Conservation (phyloP, 1,284 basidiomycete genomes). For the Rhizoctonia solani region DNA sequence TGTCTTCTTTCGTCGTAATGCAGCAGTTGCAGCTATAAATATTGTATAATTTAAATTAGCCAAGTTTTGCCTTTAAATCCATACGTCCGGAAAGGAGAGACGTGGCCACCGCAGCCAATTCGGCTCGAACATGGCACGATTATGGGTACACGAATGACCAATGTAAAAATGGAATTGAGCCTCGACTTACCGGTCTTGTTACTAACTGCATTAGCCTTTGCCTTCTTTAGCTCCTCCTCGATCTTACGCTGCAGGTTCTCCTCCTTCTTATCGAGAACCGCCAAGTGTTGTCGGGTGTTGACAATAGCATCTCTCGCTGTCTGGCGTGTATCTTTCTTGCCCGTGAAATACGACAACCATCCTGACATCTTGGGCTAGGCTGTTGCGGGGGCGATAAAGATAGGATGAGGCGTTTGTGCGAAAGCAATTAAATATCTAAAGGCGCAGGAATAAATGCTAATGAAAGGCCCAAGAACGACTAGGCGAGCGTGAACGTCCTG, state of each 20-base stretch:
- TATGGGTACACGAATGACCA: conserved; percentile 19
- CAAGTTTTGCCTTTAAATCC: neutral
- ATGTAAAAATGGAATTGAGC: neutral
- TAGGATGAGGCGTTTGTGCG: neutral
- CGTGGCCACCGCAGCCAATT: neutral
- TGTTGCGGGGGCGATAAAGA: neutral
- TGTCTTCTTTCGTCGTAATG: conserved; percentile 94
- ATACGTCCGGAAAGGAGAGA: neutral
- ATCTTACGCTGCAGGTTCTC: conserved; percentile 97
- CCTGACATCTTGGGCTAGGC: conserved; percentile 73
- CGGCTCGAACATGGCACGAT: neutral
- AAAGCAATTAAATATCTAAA: neutral
- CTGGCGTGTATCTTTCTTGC: conserved; percentile 76
- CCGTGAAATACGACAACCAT: conserved; percentile 84
- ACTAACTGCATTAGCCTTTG: conserved; percentile 88
- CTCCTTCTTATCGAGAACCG: conserved; percentile 99
- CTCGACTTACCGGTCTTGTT: conserved; percentile 79
- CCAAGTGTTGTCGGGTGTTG: conserved; percentile 79
- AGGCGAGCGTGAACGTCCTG: neutral
- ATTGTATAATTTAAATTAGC: neutral
- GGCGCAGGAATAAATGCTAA: neutral
- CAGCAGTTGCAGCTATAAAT: conserved; percentile 74
- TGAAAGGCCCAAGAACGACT: neutral
- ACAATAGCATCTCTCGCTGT: conserved; percentile 87
- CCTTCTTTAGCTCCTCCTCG: conserved; percentile 91